phyloP scores from a whole-genome alignment of 768 basidiomycete species.

The Podaxis sp. region DNA sequence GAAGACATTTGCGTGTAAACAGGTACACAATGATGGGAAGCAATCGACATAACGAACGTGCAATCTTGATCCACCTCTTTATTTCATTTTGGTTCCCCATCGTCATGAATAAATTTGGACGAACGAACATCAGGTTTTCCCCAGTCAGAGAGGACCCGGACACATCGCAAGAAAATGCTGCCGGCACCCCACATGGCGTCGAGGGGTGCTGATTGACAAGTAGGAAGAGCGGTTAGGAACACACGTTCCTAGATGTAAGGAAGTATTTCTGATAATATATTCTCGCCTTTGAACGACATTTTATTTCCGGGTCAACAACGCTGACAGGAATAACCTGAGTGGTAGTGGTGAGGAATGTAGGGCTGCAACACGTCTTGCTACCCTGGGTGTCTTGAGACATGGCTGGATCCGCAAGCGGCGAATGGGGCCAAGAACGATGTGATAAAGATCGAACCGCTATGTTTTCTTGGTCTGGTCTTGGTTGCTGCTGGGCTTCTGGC shows the following conservation, averaged over 20 bases:
- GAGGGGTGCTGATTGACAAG: neutral
- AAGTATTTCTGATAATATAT: neutral
- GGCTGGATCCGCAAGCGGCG: neutral
- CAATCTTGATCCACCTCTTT: neutral
- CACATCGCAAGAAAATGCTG: neutral
- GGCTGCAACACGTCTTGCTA: neutral
- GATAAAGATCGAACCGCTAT: neutral
- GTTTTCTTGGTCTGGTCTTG: neutral
- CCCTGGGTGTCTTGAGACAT: too few species aligned
- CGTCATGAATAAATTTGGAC: neutral
- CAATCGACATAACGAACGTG: neutral
- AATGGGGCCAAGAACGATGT: neutral
- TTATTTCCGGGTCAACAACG: neutral
- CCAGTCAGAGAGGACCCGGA: neutral
- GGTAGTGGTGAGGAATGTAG: neutral
- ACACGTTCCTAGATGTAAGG: neutral
- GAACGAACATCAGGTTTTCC: neutral
- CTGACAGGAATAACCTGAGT: neutral
- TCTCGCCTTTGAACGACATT: neutral
- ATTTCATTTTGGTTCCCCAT: too few species aligned
- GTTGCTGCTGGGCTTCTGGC: slow-evolving; percentile 22
- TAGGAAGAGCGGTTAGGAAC: neutral
- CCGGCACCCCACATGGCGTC: neutral
- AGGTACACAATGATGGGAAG: neutral
- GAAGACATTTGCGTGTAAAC: neutral